Percentiles rank a stretch among this genome's conserved stretches.
phyloP scores from a whole-genome alignment of 108 stramenopile genomes.

The Chaetoceros muelleri region DNA sequence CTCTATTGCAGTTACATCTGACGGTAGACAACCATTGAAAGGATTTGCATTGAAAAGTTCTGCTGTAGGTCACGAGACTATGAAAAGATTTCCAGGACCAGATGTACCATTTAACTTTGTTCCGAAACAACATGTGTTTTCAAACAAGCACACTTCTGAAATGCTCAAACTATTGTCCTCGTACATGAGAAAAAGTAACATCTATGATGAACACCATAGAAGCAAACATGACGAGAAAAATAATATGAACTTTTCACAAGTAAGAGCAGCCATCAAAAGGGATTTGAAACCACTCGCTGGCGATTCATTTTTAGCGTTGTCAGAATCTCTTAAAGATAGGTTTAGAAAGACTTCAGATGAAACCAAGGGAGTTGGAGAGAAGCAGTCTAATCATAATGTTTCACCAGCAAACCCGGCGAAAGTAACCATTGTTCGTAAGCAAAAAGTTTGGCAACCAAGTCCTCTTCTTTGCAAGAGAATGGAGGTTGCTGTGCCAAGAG shows the following conservation, averaged over 20 bases:
- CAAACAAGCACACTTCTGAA: conserved; percentile 22
- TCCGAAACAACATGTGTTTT: conserved; percentile 28
- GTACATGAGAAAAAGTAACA: conserved; percentile 9
- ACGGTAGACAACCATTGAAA: conserved; percentile 23
- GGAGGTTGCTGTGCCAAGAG: conserved; percentile 18
- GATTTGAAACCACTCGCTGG: conserved; percentile 14
- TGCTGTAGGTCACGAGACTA: not conserved
- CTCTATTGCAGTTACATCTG: conserved; percentile 16
- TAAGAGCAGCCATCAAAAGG: conserved; percentile 1
- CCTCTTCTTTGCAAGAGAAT: conserved; percentile 47
- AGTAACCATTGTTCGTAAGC: conserved; percentile 12
- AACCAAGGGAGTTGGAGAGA: not conserved
- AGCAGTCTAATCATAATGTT: not conserved
- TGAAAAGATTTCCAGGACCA: conserved; percentile 40
- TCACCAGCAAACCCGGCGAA: not conserved
- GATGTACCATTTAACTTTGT: conserved; percentile 35
- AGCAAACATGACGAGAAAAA: not conserved
- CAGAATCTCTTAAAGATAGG: conserved; percentile 33
- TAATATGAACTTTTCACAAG: not conserved
- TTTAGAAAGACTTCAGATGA: conserved; percentile 23
- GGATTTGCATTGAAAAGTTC: conserved; percentile 29
- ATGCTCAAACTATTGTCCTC: conserved; percentile 17
- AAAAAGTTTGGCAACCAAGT: conserved; percentile 20
- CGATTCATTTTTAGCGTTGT: conserved; percentile 21
- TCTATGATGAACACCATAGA: conserved; percentile 7